A percentile compares a stretch with the other conserved stretches of the same genome.
Evolutionary conservation across 441 rosid species (phyloP).

Genomic region (Bruguiera hainesii): DNA sequence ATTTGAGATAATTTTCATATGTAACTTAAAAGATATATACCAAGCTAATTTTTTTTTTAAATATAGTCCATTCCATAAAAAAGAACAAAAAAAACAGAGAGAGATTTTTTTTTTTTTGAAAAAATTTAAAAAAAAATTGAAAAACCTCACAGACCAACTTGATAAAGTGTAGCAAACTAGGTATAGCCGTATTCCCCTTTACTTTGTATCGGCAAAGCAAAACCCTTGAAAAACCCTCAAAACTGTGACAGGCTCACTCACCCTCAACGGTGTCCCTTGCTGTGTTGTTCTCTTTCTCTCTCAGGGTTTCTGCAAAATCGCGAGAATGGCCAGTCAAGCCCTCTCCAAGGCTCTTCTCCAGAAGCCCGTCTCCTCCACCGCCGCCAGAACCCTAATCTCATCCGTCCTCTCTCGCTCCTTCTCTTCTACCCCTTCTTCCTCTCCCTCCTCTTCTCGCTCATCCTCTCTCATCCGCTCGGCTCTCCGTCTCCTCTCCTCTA

Average conservation of each 20-base stretch:
- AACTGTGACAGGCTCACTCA: conserved; percentile 28
- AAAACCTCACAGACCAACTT: too few relatives aligned
- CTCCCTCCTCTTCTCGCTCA: conserved; percentile 11
- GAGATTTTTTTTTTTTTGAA: too few relatives aligned
- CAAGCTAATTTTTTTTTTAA: too few relatives aligned
- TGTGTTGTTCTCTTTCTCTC: conserved; percentile 4
- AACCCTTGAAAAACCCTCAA: conserved; percentile 26
- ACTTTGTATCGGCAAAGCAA: conserved; percentile 24
- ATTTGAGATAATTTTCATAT: too few relatives aligned
- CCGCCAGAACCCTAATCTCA: conserved; percentile 25
- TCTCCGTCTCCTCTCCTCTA: conserved; percentile 30
- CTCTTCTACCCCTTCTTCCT: conserved; percentile 23
- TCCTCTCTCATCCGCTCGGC: conserved; percentile 29
- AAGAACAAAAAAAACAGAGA: too few relatives aligned
- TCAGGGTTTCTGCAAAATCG: conserved; percentile 20
- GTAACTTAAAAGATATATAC: too few relatives aligned
- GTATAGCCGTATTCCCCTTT: neutral
- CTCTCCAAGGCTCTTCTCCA: conserved; percentile 31
- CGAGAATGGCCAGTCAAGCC: conserved; percentile 39
- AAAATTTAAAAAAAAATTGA: too few relatives aligned
- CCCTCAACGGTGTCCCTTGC: neutral
- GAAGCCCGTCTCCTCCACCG: neutral
- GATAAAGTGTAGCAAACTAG: neutral
- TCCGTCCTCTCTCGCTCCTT: conserved; percentile 36
- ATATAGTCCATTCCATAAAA: too few relatives aligned